phyloP scores from a whole-genome alignment of 2,329 filamentous ascomycete species.

The Lecanicillium sp. region DNA sequence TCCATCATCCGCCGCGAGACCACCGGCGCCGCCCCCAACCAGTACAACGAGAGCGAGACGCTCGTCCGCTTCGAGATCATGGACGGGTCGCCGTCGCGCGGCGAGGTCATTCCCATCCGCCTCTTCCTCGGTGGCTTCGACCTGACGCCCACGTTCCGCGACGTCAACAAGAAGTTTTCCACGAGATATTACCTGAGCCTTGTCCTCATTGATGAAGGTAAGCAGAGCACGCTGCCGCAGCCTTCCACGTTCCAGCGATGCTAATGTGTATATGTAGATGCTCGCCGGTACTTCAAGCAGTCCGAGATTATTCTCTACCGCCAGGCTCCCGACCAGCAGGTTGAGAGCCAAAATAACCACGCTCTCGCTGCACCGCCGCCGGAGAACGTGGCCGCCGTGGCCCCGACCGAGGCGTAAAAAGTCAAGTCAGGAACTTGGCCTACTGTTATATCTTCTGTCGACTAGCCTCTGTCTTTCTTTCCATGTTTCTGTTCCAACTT shows the following conservation, averaged over 20 bases:
- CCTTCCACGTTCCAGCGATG: not conserved
- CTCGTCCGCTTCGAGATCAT: constrained; percentile 99
- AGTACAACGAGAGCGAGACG: constrained; percentile 99
- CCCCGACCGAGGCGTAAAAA: constrained; percentile 26
- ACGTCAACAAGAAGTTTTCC: constrained; percentile 99
- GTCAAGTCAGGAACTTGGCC: not conserved
- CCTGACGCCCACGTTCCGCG: constrained; percentile 93
- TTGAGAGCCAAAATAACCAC: constrained; percentile 32
- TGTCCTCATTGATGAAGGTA: constrained; percentile 91
- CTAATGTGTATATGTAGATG: constrained; percentile 52
- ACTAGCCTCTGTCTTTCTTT: not conserved
- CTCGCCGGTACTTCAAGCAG: constrained; percentile 96
- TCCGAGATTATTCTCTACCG: constrained; percentile 96
- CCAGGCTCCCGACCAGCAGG: constrained; percentile 57
- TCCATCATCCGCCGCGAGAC: constrained; percentile 97
- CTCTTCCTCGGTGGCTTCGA: constrained; percentile 97
- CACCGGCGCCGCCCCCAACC: constrained; percentile 91
- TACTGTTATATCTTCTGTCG: constrained; percentile 8
- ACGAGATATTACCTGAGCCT: constrained; percentile 96
- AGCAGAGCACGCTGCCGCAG: constrained; percentile 19
- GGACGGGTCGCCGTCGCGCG: constrained; percentile 96
- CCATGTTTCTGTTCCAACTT: not conserved
- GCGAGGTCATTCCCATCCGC: constrained; percentile 90
- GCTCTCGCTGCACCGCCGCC: constrained; percentile 35
- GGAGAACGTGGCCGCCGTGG: constrained; percentile 40